Evolutionary conservation across 495 filamentous ascomycete genomes (phyloP).

Genomic region (Penicillium diatomitis): DNA sequence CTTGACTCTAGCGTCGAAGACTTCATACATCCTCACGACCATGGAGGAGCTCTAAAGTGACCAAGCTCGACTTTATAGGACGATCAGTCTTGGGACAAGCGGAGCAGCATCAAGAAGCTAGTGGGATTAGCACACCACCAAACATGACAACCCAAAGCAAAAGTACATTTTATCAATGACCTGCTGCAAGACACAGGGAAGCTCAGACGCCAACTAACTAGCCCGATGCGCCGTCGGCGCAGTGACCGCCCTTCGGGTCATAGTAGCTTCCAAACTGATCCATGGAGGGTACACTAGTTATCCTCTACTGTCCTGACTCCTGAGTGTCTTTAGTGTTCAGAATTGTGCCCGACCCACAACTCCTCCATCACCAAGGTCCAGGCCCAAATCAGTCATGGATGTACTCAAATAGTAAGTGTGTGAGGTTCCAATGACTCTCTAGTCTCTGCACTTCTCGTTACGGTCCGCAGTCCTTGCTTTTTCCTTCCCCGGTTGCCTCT

Average conservation of each 20-base stretch:
- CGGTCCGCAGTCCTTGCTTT: conserved; percentile 12
- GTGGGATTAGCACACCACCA: neutral
- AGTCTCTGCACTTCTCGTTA: neutral
- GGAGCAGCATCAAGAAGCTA: too few species aligned
- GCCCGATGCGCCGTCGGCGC: conserved; percentile 6
- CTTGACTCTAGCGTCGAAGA: too few species aligned
- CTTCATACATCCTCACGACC: too few species aligned
- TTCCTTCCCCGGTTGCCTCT: conserved; percentile 15
- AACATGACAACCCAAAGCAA: neutral
- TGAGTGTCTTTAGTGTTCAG: too few species aligned
- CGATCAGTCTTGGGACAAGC: too few species aligned
- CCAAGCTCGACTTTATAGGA: too few species aligned
- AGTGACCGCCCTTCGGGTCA: neutral
- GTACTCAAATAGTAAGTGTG: too few species aligned
- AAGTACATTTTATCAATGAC: neutral
- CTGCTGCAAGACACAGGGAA: neutral
- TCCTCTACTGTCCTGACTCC: neutral
- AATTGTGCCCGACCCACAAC: too few species aligned
- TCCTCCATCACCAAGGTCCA: neutral
- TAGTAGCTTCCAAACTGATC: too few species aligned
- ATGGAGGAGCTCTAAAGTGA: too few species aligned
- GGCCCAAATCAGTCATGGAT: neutral
- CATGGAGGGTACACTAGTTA: too few species aligned
- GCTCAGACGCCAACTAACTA: neutral
- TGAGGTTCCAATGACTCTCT: neutral